These are phyloP conservation scores for Fusarium nurragi DNA, from an alignment of 2,329 filamentous ascomycete genomes.

Conservation along the genomic window DNA sequence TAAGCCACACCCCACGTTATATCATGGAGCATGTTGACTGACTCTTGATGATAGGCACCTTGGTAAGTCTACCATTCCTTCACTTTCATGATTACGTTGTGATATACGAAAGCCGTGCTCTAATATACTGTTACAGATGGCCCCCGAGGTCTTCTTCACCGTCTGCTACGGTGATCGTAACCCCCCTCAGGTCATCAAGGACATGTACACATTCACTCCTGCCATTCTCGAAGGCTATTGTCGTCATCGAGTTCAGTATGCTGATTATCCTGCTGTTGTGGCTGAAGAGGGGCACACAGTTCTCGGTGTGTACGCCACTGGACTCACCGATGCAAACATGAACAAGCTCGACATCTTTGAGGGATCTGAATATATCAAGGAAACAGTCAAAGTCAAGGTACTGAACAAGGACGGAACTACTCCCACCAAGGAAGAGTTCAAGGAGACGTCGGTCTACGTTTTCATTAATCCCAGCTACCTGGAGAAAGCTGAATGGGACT, in stretches of 20 bases:
- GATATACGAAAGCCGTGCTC: not conserved
- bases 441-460: conserved; percentile 71
- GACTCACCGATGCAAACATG: conserved; percentile 81
- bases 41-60: conserved; percentile 43
- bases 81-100: not conserved
- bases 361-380: conserved; percentile 74
- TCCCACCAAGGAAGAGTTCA: conserved; percentile 56
- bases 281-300: conserved; percentile 66
- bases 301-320: conserved; percentile 79
- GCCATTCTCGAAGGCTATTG: conserved; percentile 79
- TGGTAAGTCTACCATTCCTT: conserved; percentile 43
- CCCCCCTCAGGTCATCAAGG: conserved; percentile 58
- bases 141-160: conserved; percentile 83
- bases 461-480: conserved; percentile 63
- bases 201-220: conserved; percentile 72
- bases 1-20: conserved; percentile 39
- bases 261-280: conserved; percentile 85
- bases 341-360: conserved; percentile 83
- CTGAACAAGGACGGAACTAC: conserved; percentile 53
- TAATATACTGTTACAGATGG: conserved; percentile 67
- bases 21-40: not conserved
- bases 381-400: conserved; percentile 64
- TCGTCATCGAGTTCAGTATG: conserved; percentile 72
- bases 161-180: conserved; percentile 74
- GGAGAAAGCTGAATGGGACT: conserved; percentile 86